Percentiles rank a stretch among this genome's conserved stretches.
Evolutionary conservation across 2,329 filamentous ascomycete genomes (phyloP).

Genomic region (Aspergillus ochraceoroseus): DNA sequence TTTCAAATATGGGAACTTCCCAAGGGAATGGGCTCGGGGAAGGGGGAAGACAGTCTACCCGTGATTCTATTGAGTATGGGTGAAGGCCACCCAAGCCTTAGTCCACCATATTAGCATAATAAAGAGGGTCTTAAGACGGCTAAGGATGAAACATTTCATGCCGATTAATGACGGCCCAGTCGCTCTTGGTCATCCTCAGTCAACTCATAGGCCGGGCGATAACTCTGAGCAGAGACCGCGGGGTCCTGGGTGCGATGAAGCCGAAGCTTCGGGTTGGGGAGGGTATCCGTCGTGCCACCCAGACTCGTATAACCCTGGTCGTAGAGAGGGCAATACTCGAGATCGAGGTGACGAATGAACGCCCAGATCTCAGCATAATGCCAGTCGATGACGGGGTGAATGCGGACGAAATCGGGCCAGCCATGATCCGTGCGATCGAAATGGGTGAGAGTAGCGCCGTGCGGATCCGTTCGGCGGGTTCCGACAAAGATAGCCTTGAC

Average conservation of each 20-base stretch:
- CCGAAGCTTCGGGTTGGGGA: constrained; percentile 74
- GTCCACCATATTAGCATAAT: too few relatives aligned
- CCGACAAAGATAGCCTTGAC: constrained; percentile 82
- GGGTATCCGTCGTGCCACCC: constrained; percentile 84
- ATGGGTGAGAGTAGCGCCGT: constrained; percentile 70
- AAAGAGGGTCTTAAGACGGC: too few relatives aligned
- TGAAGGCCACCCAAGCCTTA: too few relatives aligned
- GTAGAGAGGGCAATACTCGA: constrained; percentile 84
- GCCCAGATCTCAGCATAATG: constrained; percentile 93
- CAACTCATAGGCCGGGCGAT: constrained; percentile 71
- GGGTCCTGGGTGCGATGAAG: constrained; percentile 19
- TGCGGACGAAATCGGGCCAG: constrained; percentile 88
- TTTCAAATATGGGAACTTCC: too few relatives aligned
- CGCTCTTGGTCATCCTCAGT: constrained; percentile 71
- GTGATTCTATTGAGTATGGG: too few relatives aligned
- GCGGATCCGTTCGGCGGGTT: constrained; percentile 85
- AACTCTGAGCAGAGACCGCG: constrained; percentile 39
- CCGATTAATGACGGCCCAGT: constrained; percentile 63
- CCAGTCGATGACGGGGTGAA: constrained; percentile 97
- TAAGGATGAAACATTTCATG: too few relatives aligned
- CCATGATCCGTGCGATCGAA: constrained; percentile 84
- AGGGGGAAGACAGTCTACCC: too few relatives aligned
- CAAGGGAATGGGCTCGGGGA: too few relatives aligned
- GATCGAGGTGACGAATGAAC: constrained; percentile 65
- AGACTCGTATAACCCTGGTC: constrained; percentile 85